phyloP scores from a whole-genome alignment of 768 basidiomycete genomes.

The Mycena haematopus region DNA sequence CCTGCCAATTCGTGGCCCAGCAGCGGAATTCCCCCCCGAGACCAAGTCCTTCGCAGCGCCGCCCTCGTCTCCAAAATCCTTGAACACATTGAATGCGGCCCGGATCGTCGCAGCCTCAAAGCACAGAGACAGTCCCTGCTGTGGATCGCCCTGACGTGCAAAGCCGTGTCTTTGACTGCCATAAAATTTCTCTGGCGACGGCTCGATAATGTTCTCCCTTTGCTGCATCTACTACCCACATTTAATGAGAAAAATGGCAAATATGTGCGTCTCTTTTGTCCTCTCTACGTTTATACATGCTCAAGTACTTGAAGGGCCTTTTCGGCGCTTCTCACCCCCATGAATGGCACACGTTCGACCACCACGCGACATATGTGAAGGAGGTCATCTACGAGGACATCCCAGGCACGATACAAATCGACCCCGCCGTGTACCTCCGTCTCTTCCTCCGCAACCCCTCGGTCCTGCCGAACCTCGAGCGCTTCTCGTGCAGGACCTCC shows the following conservation, averaged over 20 bases:
- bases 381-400: slow-evolving; percentile 11
- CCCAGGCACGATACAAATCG: not conserved
- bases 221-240: not conserved
- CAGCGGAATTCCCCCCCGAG: not conserved
- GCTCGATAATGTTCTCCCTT: slow-evolving; percentile 11
- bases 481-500: not conserved
- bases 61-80: not conserved
- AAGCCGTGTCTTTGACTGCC: not conserved
- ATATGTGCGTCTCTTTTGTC: slow-evolving; percentile 18
- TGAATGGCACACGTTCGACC: slow-evolving; percentile 13
- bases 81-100: not conserved
- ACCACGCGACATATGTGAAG: slow-evolving; percentile 3
- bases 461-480: not conserved
- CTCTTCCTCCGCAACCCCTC: slow-evolving; percentile 5
- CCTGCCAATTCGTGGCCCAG: not conserved
- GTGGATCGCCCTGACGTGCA: slow-evolving; percentile 6
- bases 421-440: slow-evolving; percentile 7
- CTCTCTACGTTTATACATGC: not conserved
- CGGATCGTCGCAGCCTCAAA: not conserved
- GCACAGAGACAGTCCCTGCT: not conserved
- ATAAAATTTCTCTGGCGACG: slow-evolving; percentile 4
- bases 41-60: not conserved
- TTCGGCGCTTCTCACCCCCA: not conserved
- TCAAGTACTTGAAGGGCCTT: not conserved
- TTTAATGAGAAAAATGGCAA: not conserved